A percentile compares a stretch with the other conserved stretches of the same genome.
These are phyloP conservation scores for Hypoxylon sp. DNA, from an alignment of 2,329 filamentous ascomycete species.

Conservation along the genomic window DNA sequence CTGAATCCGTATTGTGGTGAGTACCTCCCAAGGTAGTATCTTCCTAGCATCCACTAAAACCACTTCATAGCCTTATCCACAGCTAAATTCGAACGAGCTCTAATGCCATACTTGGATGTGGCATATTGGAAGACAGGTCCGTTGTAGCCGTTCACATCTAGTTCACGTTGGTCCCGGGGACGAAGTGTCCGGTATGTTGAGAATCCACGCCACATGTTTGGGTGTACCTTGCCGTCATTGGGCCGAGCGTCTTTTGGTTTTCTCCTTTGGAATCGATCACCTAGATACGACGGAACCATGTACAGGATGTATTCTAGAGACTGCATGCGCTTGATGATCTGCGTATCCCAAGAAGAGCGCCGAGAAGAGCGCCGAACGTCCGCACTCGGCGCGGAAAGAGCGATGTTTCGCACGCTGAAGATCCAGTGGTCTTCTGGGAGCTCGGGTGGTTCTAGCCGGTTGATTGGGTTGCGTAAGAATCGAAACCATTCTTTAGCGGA, in stretches of 20 bases:
- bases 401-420: constrained; percentile 18
- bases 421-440: constrained; percentile 28
- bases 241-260: not conserved
- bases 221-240: no score
- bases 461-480: constrained; percentile 23
- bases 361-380: no score
- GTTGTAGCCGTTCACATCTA: no score
- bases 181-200: no score
- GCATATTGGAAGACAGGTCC: no score
- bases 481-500: constrained; percentile 13
- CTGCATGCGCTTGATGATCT: constrained; percentile 1
- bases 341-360: constrained; percentile 3
- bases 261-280: not conserved
- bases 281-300: not conserved
- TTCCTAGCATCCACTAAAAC: no score
- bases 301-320: constrained; percentile 3
- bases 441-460: not conserved
- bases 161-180: no score
- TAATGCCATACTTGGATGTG: no score
- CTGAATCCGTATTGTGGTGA: not conserved
- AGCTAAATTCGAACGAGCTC: no score
- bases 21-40: no score
- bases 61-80: no score
- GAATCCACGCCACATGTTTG: no score
- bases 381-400: not conserved